phyloP scores from a whole-genome alignment of 257 asterid species.

The Ocimum tenuiflorum region DNA sequence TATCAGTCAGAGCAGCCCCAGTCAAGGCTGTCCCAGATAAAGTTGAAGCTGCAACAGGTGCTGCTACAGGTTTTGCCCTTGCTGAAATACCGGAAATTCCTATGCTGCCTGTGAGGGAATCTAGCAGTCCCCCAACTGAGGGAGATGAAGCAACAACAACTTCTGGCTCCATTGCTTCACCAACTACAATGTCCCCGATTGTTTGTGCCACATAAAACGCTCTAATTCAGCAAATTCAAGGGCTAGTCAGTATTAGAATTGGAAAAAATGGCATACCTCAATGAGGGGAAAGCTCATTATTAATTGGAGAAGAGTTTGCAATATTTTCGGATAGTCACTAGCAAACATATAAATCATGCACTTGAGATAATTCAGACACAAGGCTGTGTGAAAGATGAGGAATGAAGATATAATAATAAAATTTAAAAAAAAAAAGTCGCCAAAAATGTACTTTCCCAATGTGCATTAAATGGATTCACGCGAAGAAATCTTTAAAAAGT shows the following conservation, averaged over 20 bases:
- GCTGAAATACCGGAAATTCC: constrained; percentile 79
- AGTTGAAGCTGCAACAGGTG: constrained; percentile 75
- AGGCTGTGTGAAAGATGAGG: constrained; percentile 6
- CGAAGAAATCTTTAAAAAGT: not conserved
- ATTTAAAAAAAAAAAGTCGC: not conserved
- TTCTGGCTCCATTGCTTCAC: constrained; percentile 81
- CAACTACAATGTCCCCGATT: constrained; percentile 73
- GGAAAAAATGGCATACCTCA: constrained; percentile 6
- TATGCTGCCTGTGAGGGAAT: constrained; percentile 90
- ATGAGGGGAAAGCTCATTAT: constrained; percentile 14
- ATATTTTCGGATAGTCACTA: not conserved
- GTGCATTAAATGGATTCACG: not conserved
- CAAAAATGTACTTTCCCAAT: not conserved
- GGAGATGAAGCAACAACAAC: constrained; percentile 71
- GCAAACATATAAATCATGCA: not conserved
- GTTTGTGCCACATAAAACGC: constrained; percentile 68
- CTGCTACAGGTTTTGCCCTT: constrained; percentile 75
- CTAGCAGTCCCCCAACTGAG: constrained; percentile 88
- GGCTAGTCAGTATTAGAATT: constrained; percentile 3
- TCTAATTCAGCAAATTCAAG: constrained; percentile 39
- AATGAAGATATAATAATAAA: not conserved
- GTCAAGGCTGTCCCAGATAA: constrained; percentile 52
- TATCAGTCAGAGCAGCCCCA: constrained; percentile 62
- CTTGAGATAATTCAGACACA: not conserved
- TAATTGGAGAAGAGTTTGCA: constrained; percentile 1